Conservation (phyloP, 2,329 filamentous ascomycete species). For the Parascedosporium putredinis region DNA sequence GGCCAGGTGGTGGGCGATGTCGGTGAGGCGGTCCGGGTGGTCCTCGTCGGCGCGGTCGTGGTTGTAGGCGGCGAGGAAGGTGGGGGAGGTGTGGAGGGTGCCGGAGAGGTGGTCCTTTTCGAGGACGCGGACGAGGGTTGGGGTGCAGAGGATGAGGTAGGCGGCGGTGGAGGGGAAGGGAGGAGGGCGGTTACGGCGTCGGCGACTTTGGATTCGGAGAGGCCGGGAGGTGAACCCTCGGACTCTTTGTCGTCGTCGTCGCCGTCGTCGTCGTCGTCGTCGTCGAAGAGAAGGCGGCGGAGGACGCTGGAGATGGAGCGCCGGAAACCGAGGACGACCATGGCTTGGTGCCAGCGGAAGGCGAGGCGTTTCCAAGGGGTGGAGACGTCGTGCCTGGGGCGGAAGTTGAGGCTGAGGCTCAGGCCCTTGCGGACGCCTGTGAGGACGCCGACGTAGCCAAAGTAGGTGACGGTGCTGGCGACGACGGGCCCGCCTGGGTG, state of each 20-base stretch:
- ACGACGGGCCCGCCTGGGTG: constrained; percentile 22
- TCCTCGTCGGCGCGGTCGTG: constrained; percentile 18
- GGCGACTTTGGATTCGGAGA: neutral
- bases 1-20: constrained; percentile 8
- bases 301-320: constrained; percentile 18
- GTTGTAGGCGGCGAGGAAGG: constrained; percentile 18
- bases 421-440: constrained; percentile 34
- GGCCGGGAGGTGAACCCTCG: neutral
- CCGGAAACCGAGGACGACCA: constrained; percentile 16
- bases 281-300: constrained; percentile 14
- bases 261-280: neutral
- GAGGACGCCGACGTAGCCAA: constrained; percentile 38
- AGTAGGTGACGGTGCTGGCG: constrained; percentile 35
- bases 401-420: constrained; percentile 38
- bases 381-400: constrained; percentile 21
- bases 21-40: constrained; percentile 10
- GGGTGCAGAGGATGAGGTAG: constrained; percentile 20
- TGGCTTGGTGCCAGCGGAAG: constrained; percentile 19
- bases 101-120: constrained; percentile 19
- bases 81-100: constrained; percentile 12
- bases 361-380: constrained; percentile 11
- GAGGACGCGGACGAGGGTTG: constrained; percentile 15
- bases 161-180: constrained; percentile 17
- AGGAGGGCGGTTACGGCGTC: constrained; percentile 12
- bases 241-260: neutral